Evolutionary conservation across 331 rosid genomes (phyloP).

Genomic region (Rosa hybrid): DNA sequence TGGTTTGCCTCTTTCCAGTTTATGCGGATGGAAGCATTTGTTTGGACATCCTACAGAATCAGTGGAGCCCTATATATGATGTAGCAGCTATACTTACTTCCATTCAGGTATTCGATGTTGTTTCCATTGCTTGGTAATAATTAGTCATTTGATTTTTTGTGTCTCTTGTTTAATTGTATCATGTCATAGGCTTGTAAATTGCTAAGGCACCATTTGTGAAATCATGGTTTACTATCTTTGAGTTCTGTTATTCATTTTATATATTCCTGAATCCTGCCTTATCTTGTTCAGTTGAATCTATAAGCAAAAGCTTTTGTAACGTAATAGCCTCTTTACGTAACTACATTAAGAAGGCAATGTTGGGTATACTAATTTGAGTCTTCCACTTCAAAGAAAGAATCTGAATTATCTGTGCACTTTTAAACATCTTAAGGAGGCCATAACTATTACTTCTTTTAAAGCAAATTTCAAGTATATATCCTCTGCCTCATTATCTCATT

Average conservation of each 20-base stretch:
- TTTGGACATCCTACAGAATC: constrained; percentile 92
- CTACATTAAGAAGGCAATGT: neutral
- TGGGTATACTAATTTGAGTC: neutral
- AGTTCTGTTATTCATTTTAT: neutral
- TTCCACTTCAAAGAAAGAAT: neutral
- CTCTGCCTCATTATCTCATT: neutral
- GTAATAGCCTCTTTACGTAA: neutral
- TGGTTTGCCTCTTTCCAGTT: constrained; percentile 49
- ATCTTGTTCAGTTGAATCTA: neutral
- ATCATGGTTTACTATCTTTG: neutral
- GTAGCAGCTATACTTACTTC: constrained; percentile 98
- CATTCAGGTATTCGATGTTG: constrained; percentile 68
- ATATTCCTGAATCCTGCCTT: neutral
- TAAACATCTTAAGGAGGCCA: neutral
- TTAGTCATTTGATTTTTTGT: constrained; percentile 13
- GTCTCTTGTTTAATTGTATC: neutral
- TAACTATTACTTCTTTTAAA: neutral
- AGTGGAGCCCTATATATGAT: constrained; percentile 98
- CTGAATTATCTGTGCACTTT: neutral
- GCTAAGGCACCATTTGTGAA: neutral
- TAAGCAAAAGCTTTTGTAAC: neutral
- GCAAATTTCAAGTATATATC: neutral
- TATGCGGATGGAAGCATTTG: constrained; percentile 99
- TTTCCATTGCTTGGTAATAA: constrained; percentile 23
- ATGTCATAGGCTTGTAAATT: neutral